Base-by-base conservation (phyloP, 768 basidiomycete species). In the Amanita thiersii region DNA sequence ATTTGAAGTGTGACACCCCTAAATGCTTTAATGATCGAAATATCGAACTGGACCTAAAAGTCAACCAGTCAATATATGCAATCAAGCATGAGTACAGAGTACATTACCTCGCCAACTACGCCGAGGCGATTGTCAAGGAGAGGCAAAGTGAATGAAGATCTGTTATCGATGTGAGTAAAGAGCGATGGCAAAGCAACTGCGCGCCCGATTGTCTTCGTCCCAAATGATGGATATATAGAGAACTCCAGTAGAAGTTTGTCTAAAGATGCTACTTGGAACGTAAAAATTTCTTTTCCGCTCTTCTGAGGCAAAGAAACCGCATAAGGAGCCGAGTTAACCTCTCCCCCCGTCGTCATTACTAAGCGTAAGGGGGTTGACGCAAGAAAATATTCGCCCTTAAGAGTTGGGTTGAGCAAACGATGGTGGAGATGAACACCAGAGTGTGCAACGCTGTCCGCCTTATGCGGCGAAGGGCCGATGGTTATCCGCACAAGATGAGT, bases 211-310 rank as follows among this genome's bases (percentile, higher is more conserved):
- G 92, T 90, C 62, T 90, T 94, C 11, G 89, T 92, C 11, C 96
- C 96, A 63, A 98, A 98, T 51, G 88, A 94, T 9, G 96, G 96
- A 64, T 93, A 97, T 21, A 98, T 68, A 15, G 94, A 96, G 56
- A 98, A 89, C 58, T 96, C 88, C 53, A 99, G 63, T 1, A 79
- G 76, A 40, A 98, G 72, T 23, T 71, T 69, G 36, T 79, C 75
- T 23, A 93, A 62, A 21, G 74, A 75, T 28, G 83, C 71, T 40
- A 87, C 76, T 63, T 97, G 94, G 68, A 98, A 96, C 10, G 81
- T 68, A 55, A 96, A 89, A 4, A 82, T 76, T 47, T 81, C 77
- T 48, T 73, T 68, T 39, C 72, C 72, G 45, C 84, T 80, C 21
- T 71, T 69, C 40, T 89, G 78, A 3, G 93, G 92, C 9, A 98